Percentiles rank a stretch among this genome's conserved stretches.
Evolutionary conservation across 345 rosid species (phyloP).

Genomic region (Brassica nigra): DNA sequence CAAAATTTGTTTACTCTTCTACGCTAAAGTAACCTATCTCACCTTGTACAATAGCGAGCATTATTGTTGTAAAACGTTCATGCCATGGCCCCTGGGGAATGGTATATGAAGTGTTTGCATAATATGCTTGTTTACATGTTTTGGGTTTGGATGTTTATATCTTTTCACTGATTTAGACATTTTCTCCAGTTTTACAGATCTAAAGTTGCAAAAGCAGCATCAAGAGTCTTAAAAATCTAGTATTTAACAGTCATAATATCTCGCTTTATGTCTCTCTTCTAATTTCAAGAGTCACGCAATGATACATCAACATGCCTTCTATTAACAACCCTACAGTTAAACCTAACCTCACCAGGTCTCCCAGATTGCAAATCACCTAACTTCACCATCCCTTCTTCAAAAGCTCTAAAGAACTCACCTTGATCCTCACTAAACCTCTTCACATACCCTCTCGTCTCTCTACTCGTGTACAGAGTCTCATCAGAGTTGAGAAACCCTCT

Average conservation of each 20-base stretch:
- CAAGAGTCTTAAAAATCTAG: background rate
- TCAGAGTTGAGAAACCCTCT: constrained; percentile 94
- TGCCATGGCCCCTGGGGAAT: too few relatives aligned
- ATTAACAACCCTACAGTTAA: constrained; percentile 67
- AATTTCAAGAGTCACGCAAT: constrained; percentile 14
- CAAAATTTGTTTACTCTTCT: too few relatives aligned
- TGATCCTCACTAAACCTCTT: constrained; percentile 53
- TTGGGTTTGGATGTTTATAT: too few relatives aligned
- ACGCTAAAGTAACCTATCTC: too few relatives aligned
- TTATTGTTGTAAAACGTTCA: too few relatives aligned
- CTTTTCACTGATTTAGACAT: background rate
- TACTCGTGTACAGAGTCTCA: constrained; percentile 63
- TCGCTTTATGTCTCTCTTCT: background rate
- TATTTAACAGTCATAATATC: background rate
- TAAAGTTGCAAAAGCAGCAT: background rate
- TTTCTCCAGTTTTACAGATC: background rate
- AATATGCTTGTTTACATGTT: too few relatives aligned
- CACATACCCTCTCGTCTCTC: constrained; percentile 60
- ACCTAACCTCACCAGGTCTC: constrained; percentile 69
- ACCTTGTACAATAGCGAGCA: too few relatives aligned
- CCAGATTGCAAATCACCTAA: constrained; percentile 83
- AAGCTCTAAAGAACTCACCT: constrained; percentile 60
- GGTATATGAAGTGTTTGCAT: too few relatives aligned
- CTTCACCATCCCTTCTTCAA: constrained; percentile 78
- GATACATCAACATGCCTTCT: constrained; percentile 35